These are phyloP conservation scores for Prunus mume DNA, from an alignment of 306 rosid genomes.

Conservation along the genomic window DNA sequence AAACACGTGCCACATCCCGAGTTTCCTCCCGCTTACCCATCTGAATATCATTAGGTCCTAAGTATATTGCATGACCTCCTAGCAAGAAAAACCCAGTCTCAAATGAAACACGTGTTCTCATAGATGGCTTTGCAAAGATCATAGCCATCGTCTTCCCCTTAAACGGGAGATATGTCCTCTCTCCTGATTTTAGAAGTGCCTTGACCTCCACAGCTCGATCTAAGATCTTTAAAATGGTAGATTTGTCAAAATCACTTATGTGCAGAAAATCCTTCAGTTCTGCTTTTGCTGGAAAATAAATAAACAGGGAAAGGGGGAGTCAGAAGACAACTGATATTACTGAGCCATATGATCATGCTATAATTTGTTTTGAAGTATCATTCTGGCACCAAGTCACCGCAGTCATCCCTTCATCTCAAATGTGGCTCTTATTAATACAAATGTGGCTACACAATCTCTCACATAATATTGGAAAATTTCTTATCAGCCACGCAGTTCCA, in stretches of 20 bases:
- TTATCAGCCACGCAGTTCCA: not conserved
- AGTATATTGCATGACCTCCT: constrained; percentile 90
- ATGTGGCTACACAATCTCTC: not conserved
- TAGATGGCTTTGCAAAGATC: constrained; percentile 96
- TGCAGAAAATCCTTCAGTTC: constrained; percentile 75
- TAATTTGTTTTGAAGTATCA: not conserved
- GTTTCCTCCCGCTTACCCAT: constrained; percentile 99
- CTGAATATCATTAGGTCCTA: constrained; percentile 93
- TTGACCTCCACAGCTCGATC: constrained; percentile 82
- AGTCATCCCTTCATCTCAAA: not conserved
- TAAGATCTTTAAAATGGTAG: constrained; percentile 70
- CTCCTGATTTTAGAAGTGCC: constrained; percentile 80
- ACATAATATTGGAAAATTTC: not conserved
- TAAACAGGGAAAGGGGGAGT: not conserved
- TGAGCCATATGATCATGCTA: not conserved
- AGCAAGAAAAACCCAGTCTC: constrained; percentile 85
- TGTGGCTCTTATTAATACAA: not conserved
- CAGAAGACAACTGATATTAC: not conserved
- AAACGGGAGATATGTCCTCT: constrained; percentile 70
- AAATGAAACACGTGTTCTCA: constrained; percentile 93
- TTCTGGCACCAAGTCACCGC: not conserved
- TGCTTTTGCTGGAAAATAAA: constrained; percentile 40
- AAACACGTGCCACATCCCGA: constrained; percentile 87
- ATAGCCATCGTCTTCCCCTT: constrained; percentile 94
- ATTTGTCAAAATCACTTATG: constrained; percentile 74